phyloP scores from a whole-genome alignment of 2,329 filamentous ascomycete genomes.

The Emergomyces pasteurianus region DNA sequence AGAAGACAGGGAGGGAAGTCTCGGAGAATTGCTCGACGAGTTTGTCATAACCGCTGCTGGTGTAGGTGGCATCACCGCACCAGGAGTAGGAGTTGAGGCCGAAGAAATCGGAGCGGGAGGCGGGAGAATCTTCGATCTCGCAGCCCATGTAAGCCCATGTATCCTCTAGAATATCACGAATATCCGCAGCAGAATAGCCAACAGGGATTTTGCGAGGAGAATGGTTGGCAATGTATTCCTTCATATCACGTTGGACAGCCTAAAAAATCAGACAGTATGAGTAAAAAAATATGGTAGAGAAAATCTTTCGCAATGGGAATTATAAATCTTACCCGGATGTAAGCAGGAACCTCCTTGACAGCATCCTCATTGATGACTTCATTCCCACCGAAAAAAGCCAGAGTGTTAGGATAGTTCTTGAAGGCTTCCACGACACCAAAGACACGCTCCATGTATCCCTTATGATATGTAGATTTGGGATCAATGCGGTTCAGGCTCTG shows the following conservation, averaged over 20 bases:
- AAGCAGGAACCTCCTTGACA: conserved; percentile 41
- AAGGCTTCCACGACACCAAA: conserved; percentile 55
- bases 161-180: conserved; percentile 47
- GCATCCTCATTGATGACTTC: conserved; percentile 56
- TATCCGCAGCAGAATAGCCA: conserved; percentile 57
- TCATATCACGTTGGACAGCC: conserved; percentile 55
- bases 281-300: conserved; percentile 14
- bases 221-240: conserved; percentile 54
- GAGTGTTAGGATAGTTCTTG: conserved; percentile 52
- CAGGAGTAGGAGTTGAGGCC: conserved; percentile 59
- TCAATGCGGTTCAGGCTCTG: conserved; percentile 45
- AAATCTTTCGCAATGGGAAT: background rate
- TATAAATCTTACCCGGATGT: conserved; percentile 39
- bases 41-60: conserved; percentile 42
- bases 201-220: conserved; percentile 48
- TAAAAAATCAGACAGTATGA: conserved; percentile 15
- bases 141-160: conserved; percentile 52
- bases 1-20: conserved; percentile 51
- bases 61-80: conserved; percentile 49
- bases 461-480: conserved; percentile 44
- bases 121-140: conserved; percentile 36
- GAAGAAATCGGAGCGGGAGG: conserved; percentile 50
- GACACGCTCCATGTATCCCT: conserved; percentile 44
- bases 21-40: conserved; percentile 48
- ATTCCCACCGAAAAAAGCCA: conserved; percentile 57